phyloP scores from a whole-genome alignment of 176 grass and related monocot genomes.

The Puccinellia tenuiflora region DNA sequence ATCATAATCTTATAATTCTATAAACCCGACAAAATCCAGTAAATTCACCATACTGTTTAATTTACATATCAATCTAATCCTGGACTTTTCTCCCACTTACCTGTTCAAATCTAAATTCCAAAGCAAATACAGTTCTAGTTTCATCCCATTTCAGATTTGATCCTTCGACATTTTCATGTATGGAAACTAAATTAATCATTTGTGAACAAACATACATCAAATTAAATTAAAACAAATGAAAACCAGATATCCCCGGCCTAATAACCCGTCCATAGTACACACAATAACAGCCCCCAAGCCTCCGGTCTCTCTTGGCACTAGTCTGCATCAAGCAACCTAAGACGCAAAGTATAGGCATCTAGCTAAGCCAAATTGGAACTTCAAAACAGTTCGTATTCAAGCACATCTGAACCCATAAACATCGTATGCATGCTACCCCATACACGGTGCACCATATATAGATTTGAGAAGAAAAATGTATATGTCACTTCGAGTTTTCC shows the following conservation, averaged over 20 bases:
- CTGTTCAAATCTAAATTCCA: not conserved
- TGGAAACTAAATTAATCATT: not conserved
- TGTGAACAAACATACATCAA: not conserved
- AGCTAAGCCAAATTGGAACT: constrained; percentile 22
- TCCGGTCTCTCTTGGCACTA: not conserved
- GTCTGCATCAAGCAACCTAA: not conserved
- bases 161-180: not conserved
- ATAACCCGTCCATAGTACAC: not conserved
- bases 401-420: not conserved
- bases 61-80: not conserved
- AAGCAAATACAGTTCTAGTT: not conserved
- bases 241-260: no score
- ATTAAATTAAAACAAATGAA: not conserved
- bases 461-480: not conserved
- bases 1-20: not conserved
- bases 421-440: not conserved
- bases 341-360: not conserved
- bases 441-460: not conserved
- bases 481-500: not conserved
- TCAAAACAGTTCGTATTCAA: constrained; percentile 3
- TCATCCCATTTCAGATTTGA: not conserved
- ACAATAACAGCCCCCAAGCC: not conserved
- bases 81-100: not conserved
- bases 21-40: not conserved
- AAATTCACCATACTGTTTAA: not conserved